Conservation (phyloP, 495 filamentous ascomycete species). For the Neurospora sp. region DNA sequence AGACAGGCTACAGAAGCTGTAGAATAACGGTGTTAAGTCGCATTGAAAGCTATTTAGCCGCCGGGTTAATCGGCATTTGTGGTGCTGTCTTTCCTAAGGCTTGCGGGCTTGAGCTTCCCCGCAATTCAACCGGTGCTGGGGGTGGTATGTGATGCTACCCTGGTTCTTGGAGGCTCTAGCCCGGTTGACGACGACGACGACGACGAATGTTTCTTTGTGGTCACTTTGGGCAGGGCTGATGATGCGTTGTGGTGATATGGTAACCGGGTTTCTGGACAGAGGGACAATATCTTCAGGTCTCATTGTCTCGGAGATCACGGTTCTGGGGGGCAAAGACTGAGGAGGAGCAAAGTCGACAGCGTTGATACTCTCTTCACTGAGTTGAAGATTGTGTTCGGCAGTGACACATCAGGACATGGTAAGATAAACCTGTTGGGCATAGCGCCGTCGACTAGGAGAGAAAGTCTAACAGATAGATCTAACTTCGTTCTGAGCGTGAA, state of each 20-base stretch:
- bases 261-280: background rate
- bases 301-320: background rate
- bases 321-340: background rate
- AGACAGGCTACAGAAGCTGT: background rate
- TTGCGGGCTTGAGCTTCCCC: background rate
- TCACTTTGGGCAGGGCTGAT: background rate
- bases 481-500: too few relatives aligned
- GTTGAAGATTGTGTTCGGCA: background rate
- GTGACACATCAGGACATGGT: background rate
- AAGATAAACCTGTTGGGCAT: background rate
- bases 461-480: background rate
- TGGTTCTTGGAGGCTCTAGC: background rate
- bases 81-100: background rate
- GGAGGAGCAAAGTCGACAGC: background rate
- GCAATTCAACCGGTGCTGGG: background rate
- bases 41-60: conserved; percentile 10
- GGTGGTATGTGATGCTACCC: background rate
- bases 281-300: background rate
- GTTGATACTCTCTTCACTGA: background rate
- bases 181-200: background rate
- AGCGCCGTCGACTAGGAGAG: background rate
- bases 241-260: background rate
- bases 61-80: conserved; percentile 15
- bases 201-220: background rate
- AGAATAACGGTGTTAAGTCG: background rate